A percentile compares a stretch with the other conserved stretches of the same genome.
These are phyloP conservation scores for Termitomyces sp. DNA, from an alignment of 768 basidiomycete genomes.

Conservation along the genomic window DNA sequence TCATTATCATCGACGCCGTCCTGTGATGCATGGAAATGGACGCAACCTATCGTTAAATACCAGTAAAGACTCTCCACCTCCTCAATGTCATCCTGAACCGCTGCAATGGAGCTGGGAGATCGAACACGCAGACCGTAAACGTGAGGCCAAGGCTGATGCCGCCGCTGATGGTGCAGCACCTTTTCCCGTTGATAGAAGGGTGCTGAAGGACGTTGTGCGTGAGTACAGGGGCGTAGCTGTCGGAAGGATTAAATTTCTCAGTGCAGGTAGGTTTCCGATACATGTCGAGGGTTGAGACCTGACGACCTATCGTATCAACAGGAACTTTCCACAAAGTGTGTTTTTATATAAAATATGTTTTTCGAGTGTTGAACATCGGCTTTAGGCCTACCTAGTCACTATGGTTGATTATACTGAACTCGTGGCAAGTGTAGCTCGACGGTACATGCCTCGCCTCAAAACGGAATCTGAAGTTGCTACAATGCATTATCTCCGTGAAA, in stretches of 20 bases:
- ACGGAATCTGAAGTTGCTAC: constrained; percentile 87
- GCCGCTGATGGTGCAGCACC: constrained; percentile 56
- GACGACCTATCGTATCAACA: constrained; percentile 18
- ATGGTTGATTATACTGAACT: constrained; percentile 55
- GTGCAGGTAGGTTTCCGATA: constrained; percentile 49
- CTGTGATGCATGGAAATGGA: constrained; percentile 29
- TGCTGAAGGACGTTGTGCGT: constrained; percentile 72
- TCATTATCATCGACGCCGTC: constrained; percentile 13
- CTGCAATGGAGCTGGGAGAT: constrained; percentile 67
- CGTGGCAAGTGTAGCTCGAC: constrained; percentile 75
- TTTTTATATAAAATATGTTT: background rate
- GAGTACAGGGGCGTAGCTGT: constrained; percentile 65
- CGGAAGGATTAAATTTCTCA: constrained; percentile 66
- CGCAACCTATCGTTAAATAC: constrained; percentile 15
- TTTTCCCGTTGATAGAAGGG: constrained; percentile 69
- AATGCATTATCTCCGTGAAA: constrained; percentile 69
- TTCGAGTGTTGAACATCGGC: constrained; percentile 1
- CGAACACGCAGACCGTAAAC: constrained; percentile 65
- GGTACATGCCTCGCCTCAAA: constrained; percentile 83
- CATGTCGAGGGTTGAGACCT: constrained; percentile 11
- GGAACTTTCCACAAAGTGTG: constrained; percentile 82
- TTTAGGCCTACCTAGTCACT: constrained; percentile 71
- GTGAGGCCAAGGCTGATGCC: constrained; percentile 59
- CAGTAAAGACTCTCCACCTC: constrained; percentile 4
- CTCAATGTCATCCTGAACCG: constrained; percentile 14